Percentiles rank a stretch among this genome's conserved stretches.
phyloP scores from a whole-genome alignment of 2,329 filamentous ascomycete genomes.

The Colletotrichum trifolii region DNA sequence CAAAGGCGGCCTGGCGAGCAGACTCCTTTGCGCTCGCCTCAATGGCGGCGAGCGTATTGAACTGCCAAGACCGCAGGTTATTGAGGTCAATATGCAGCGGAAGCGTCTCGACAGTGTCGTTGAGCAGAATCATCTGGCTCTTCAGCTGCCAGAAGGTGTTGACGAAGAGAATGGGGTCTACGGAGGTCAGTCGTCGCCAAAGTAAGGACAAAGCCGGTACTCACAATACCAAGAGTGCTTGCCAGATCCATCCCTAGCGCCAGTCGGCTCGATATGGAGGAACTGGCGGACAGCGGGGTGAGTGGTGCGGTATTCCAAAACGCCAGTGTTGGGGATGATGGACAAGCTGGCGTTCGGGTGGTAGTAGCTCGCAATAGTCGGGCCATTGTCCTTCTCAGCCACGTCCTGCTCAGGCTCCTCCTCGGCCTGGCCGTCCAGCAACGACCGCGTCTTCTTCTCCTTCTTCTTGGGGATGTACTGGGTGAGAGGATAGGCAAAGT shows the following conservation, averaged over 20 bases:
- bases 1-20: slow-evolving; percentile 80
- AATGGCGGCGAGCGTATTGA: slow-evolving; percentile 83
- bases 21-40: slow-evolving; percentile 90
- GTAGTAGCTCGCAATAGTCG: slow-evolving; percentile 87
- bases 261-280: slow-evolving; percentile 81
- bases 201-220: slow-evolving; percentile 38
- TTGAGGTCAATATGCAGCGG: slow-evolving; percentile 86
- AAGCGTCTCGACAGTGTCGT: slow-evolving; percentile 85
- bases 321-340: slow-evolving; percentile 83
- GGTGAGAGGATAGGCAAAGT: slow-evolving; percentile 87
- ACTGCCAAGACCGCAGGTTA: slow-evolving; percentile 90
- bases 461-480: slow-evolving; percentile 95
- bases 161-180: slow-evolving; percentile 84
- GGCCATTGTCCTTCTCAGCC: slow-evolving; percentile 66
- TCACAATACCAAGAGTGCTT: slow-evolving; percentile 90
- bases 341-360: slow-evolving; percentile 94
- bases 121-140: slow-evolving; percentile 90
- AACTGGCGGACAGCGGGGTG: slow-evolving; percentile 82
- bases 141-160: slow-evolving; percentile 98
- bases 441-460: slow-evolving; percentile 84
- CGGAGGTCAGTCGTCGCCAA: slow-evolving; percentile 1
- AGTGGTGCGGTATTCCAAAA: slow-evolving; percentile 72
- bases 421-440: slow-evolving; percentile 69
- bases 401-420: slow-evolving; percentile 65
- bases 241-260: slow-evolving; percentile 84